Conservation (phyloP, 345 rosid species). For the Salix brachista region DNA sequence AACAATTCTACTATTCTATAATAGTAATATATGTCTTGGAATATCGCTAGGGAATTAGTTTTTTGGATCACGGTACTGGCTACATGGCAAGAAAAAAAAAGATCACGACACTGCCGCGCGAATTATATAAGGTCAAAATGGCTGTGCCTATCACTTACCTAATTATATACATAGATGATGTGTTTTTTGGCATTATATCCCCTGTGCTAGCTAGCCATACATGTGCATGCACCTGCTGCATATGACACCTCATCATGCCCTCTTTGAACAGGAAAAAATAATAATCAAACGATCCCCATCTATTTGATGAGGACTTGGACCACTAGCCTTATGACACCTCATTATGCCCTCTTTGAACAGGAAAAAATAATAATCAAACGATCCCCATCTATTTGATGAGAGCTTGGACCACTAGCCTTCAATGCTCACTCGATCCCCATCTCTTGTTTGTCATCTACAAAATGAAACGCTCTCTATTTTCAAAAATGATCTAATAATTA, state of each 20-base stretch:
- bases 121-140: background rate
- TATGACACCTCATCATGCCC: constrained; percentile 20
- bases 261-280: background rate
- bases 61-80: background rate
- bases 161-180: background rate
- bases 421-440: constrained; percentile 17
- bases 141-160: too few species aligned
- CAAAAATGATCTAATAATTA: constrained; percentile 10
- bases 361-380: background rate
- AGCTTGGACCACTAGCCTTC: constrained; percentile 33
- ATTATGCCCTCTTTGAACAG: constrained; percentile 18
- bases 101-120: background rate
- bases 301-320: constrained; percentile 33
- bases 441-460: constrained; percentile 42
- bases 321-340: constrained; percentile 19
- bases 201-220: background rate
- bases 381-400: constrained; percentile 20
- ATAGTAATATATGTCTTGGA: too few species aligned
- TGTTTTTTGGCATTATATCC: background rate
- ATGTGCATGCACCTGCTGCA: background rate
- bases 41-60: too few species aligned
- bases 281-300: background rate
- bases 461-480: constrained; percentile 29
- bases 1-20: too few species aligned
- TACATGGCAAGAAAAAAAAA: background rate